Conservation (phyloP, 805 yeast species). For the Lipomyces yamadae region DNA sequence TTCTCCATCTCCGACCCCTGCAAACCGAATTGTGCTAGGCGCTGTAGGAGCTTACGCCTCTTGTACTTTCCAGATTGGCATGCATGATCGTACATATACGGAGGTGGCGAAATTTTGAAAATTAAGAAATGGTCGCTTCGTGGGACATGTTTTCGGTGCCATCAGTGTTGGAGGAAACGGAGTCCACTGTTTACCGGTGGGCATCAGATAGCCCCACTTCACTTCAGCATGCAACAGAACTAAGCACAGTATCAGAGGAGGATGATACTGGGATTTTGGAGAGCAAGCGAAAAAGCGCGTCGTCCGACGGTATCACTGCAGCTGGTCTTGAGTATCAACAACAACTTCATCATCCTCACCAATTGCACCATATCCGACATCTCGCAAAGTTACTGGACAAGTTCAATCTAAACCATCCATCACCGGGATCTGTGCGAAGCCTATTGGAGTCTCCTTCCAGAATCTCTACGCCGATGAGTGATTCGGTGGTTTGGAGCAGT, state of each 20-base stretch:
- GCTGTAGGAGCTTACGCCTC: neutral
- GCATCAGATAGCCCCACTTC: constrained; percentile 26
- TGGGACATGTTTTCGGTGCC: constrained; percentile 10
- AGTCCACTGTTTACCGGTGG: constrained; percentile 33
- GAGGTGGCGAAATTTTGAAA: neutral
- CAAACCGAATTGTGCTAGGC: neutral
- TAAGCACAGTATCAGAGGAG: constrained; percentile 18
- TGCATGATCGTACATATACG: neutral
- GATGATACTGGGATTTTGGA: neutral
- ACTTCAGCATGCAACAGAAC: constrained; percentile 17
- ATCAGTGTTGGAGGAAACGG: constrained; percentile 22
- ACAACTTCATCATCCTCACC: constrained; percentile 11
- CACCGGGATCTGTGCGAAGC: neutral
- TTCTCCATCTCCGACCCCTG: neutral
- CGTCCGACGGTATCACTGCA: neutral
- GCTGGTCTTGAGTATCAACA: neutral
- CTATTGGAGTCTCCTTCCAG: neutral
- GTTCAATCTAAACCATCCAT: constrained; percentile 20
- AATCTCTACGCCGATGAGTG: constrained; percentile 7
- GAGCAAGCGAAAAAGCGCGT: neutral
- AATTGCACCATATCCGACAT: constrained; percentile 16
- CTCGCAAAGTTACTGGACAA: constrained; percentile 28
- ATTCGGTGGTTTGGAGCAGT: constrained; percentile 4
- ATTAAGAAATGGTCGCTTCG: neutral
- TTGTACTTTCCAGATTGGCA: neutral